Base-by-base conservation (phyloP, 176 grass and related monocot species). In the Oryza longistaminata region DNA sequence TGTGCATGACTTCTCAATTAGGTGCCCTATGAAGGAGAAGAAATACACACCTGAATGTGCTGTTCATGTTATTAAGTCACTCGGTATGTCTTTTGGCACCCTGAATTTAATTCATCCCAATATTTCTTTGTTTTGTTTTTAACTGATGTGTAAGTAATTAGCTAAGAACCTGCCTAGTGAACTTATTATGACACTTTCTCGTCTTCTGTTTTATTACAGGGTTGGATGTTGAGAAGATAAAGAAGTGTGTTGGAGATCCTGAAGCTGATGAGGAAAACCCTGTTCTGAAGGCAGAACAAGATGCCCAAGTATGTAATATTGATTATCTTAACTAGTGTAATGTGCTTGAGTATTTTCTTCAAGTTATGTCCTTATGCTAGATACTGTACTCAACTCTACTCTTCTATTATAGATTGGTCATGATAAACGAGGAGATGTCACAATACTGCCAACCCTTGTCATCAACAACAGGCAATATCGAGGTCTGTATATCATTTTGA, bases 1-100 rank as follows among this genome's bases (percentile, higher is more conserved):
- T 90, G 94, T 92, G 40, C 92, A 93, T 87, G 94, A 97, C 83
- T 97, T 97, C 40, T 73, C 94, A 84, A 82, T 90, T 87, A 92
- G 94, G 75, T 97, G 94, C 79, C 94, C 94, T 39, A 97, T 94
- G 94, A 94, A 97, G 80, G 92, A 97, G 24, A 88, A 94, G 50
- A 97, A 94, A 83, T 97, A 97, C 80, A 97, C 82, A 55, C 66
- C 49, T 5, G 94, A 92, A 6, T 97, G 94, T 77, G 85, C 94
- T 60, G 71, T n/a, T 33, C 29, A 80, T 85, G 94, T 97, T 73
- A 90, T 90, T 45, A 91, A 88, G 60, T 92, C 94, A 86, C 84
- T 97, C 70, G 94, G 94, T 97, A 92, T 16, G 92, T 66, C 58
- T 73, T 29, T 79, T 60, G 40, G 5, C 26, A 83, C 48, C 69